Percentiles rank a stretch among this genome's conserved stretches.
Evolutionary conservation across 2,329 filamentous ascomycete genomes (phyloP).

Genomic region (Apiospora kogelbergensis): DNA sequence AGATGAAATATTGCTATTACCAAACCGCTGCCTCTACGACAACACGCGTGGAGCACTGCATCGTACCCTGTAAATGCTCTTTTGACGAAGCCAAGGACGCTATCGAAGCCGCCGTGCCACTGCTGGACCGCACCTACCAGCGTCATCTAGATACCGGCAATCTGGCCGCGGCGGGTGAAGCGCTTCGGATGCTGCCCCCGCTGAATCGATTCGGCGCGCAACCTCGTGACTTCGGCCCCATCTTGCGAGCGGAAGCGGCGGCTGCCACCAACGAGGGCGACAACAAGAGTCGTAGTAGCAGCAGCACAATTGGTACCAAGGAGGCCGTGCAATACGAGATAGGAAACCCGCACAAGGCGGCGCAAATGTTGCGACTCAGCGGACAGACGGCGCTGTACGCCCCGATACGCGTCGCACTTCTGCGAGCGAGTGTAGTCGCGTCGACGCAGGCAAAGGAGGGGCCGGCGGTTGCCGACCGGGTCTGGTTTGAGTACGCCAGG

Average conservation of each 20-base stretch:
- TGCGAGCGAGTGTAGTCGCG: neutral
- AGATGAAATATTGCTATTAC: neutral
- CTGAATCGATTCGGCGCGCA: neutral
- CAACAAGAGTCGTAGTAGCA: neutral
- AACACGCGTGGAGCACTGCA: neutral
- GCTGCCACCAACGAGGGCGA: neutral
- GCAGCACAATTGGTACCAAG: neutral
- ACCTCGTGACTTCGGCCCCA: neutral
- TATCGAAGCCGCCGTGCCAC: neutral
- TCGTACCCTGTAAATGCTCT: neutral
- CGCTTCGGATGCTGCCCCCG: neutral
- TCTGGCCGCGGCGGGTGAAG: neutral
- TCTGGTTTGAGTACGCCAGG: neutral
- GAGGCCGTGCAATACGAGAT: constrained; percentile 1
- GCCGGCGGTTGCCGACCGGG: neutral
- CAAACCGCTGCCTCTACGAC: neutral
- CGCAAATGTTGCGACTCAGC: neutral
- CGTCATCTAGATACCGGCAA: neutral
- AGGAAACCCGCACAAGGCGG: neutral
- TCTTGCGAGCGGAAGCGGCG: neutral
- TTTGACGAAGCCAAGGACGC: neutral
- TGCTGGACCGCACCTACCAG: neutral
- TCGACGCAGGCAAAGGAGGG: neutral
- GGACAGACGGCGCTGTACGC: neutral
- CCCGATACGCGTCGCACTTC: neutral